Conservation (phyloP, 2,329 filamentous ascomycete genomes). For the Xylaria sp. region DNA sequence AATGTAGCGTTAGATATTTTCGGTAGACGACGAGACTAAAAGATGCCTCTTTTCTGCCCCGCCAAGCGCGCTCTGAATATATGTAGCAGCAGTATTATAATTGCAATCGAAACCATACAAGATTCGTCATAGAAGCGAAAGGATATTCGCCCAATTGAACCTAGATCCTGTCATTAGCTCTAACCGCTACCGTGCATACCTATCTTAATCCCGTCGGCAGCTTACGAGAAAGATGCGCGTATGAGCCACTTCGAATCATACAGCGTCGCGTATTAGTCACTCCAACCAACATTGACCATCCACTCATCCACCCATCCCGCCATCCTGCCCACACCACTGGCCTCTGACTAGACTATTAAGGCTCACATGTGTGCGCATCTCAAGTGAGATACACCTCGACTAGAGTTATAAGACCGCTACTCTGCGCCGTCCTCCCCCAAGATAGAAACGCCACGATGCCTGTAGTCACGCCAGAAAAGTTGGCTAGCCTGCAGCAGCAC, state of each 20-base stretch:
- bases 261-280: slow-evolving; percentile 23
- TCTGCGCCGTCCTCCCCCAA: slow-evolving; percentile 18
- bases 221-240: background rate
- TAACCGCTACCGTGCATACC: background rate
- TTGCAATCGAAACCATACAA: background rate
- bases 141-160: background rate
- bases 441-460: slow-evolving; percentile 66
- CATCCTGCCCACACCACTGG: background rate
- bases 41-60: slow-evolving; percentile 14
- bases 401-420: slow-evolving; percentile 10
- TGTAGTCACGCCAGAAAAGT: slow-evolving; percentile 86
- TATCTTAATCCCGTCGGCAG: slow-evolving; percentile 1
- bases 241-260: slow-evolving; percentile 25
- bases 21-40: too few relatives aligned
- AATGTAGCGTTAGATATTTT: background rate
- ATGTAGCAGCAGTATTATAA: background rate
- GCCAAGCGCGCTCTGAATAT: slow-evolving; percentile 7
- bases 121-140: background rate
- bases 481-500: slow-evolving; percentile 86
- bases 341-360: background rate
- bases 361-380: background rate
- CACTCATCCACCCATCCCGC: background rate
- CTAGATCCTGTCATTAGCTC: background rate
- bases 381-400: background rate
- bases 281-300: background rate